Conservation (phyloP, 495 filamentous ascomycete species). For the Aspergillus haitiensis region DNA sequence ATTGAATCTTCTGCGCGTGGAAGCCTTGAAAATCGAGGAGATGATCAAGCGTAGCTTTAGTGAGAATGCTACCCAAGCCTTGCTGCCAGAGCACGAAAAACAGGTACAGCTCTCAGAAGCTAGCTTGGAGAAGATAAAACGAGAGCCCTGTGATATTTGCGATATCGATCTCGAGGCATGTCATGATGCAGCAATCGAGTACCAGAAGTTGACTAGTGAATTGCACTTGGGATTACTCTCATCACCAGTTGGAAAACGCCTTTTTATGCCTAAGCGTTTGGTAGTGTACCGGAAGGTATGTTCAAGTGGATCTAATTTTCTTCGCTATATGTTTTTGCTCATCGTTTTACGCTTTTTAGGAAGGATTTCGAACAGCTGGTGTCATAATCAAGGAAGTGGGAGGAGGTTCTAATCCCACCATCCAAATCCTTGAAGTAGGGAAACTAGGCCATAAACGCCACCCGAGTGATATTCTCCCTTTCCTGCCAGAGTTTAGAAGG, state of each 20-base stretch:
- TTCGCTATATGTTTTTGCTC: conserved; percentile 11
- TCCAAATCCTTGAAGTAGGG: conserved; percentile 77
- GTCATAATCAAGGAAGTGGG: conserved; percentile 75
- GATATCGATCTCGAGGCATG: conserved; percentile 74
- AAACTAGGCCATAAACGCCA: conserved; percentile 62
- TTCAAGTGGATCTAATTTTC: neutral
- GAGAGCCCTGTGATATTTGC: conserved; percentile 80
- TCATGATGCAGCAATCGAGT: conserved; percentile 78
- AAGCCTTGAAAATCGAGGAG: conserved; percentile 97
- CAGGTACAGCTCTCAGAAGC: conserved; percentile 90
- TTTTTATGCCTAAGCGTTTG: conserved; percentile 70
- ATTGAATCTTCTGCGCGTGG: conserved; percentile 88
- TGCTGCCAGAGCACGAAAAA: conserved; percentile 92
- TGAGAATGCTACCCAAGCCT: conserved; percentile 95
- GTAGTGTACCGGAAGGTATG: conserved; percentile 68
- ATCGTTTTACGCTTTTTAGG: conserved; percentile 41
- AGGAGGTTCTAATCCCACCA: conserved; percentile 57
- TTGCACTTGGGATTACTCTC: conserved; percentile 68
- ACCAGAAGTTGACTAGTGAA: conserved; percentile 67
- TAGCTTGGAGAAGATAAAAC: conserved; percentile 83
- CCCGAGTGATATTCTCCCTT: conserved; percentile 77
- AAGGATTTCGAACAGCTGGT: conserved; percentile 76
- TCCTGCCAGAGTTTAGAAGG: conserved; percentile 63
- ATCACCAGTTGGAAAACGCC: conserved; percentile 75
- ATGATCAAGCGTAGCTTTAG: conserved; percentile 99